Percentiles rank a stretch among this genome's conserved stretches.
These are phyloP conservation scores for Naganishia kalamii DNA, from an alignment of 768 basidiomycete genomes.

Conservation along the genomic window DNA sequence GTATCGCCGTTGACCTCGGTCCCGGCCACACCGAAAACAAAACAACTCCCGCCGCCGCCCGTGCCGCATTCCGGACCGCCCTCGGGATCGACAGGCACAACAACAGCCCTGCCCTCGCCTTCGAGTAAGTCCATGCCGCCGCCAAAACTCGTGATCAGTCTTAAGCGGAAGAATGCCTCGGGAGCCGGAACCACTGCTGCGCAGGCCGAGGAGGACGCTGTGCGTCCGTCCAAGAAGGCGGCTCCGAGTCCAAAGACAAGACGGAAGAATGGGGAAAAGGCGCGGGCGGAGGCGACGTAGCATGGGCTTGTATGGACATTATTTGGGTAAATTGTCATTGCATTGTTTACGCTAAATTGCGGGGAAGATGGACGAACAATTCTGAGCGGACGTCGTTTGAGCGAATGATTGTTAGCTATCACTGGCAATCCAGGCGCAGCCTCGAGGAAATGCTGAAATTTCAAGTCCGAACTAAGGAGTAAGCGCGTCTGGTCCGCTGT, in stretches of 20 bases:
- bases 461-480: too few species aligned
- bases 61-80: not conserved
- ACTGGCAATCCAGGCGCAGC: too few species aligned
- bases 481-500: too few species aligned
- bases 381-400: too few species aligned
- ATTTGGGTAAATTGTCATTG: too few species aligned
- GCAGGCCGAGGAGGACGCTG: not conserved
- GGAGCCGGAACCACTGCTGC: not conserved
- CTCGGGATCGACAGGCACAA: not conserved
- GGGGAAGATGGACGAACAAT: too few species aligned
- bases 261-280: not conserved
- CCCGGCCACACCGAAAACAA: not conserved
- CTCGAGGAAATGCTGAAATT: too few species aligned
- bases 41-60: not conserved
- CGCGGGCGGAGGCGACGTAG: not conserved
- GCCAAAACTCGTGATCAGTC: not conserved
- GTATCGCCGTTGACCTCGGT: not conserved
- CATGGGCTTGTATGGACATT: too few species aligned
- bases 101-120: not conserved
- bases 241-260: not conserved
- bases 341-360: too few species aligned
- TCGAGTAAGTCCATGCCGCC: constrained; percentile 7
- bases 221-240: constrained; percentile 8
- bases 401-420: too few species aligned
- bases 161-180: constrained; percentile 12